Evolutionary conservation across 768 basidiomycete species (phyloP).

Genomic region (Chalciporus chontae): DNA sequence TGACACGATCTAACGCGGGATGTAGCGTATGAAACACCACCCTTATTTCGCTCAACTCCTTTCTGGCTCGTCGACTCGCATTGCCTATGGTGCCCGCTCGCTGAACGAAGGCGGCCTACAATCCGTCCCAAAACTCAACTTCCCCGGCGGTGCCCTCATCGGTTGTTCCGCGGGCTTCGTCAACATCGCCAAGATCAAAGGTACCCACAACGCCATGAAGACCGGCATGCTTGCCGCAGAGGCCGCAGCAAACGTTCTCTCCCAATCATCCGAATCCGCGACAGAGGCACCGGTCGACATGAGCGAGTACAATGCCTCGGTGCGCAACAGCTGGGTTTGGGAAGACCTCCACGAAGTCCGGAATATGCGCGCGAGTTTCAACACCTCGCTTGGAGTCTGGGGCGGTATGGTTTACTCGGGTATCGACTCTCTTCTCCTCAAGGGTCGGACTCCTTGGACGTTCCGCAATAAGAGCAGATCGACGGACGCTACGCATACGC

Average conservation of each 20-base stretch:
- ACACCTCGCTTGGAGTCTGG: conserved; percentile 71
- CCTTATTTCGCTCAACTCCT: conserved; percentile 85
- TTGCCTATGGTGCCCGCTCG: conserved; percentile 88
- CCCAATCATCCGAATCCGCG: conserved; percentile 12
- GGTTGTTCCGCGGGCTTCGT: conserved; percentile 96
- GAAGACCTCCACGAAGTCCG: conserved; percentile 85
- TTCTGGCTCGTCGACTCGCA: conserved; percentile 62
- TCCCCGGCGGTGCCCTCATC: conserved; percentile 92
- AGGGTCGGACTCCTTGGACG: conserved; percentile 90
- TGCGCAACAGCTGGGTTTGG: conserved; percentile 81
- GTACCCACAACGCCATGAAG: conserved; percentile 99
- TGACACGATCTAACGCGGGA: conserved; percentile 3
- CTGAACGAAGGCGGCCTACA: conserved; percentile 95
- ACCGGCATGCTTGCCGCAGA: conserved; percentile 97
- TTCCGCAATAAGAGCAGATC: conserved; percentile 58
- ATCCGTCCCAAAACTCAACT: conserved; percentile 80
- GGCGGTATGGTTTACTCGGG: conserved; percentile 91
- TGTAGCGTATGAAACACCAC: conserved; percentile 90
- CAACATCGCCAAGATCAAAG: conserved; percentile 97
- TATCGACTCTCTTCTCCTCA: conserved; percentile 78
- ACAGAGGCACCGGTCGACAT: conserved; percentile 47
- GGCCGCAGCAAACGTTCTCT: conserved; percentile 66
- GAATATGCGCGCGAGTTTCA: conserved; percentile 89
- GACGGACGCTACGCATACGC: conserved; percentile 70
- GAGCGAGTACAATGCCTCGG: conserved; percentile 63